Evolutionary conservation across 148 eudicot genomes (phyloP), one percentile per base, ranked within the genome.

Genomic region (Nepenthes mirabilis): DNA sequence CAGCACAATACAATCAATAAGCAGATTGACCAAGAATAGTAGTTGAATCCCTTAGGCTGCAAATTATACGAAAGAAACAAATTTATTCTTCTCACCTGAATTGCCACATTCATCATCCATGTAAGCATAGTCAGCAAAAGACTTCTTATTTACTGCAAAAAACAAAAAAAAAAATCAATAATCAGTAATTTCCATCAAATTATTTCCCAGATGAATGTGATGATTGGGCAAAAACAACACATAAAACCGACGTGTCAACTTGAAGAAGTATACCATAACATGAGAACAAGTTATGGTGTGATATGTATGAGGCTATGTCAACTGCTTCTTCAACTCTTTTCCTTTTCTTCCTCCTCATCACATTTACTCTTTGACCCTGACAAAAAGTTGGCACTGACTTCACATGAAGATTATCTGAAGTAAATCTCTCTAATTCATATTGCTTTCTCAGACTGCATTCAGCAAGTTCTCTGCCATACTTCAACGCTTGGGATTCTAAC

Each of bases 331-430:
- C 95, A 55, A 66, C 74, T 76, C 77, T 70, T 68, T 69, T 84
- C 76, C 95, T 75, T 69, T 73, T 88, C 76, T 77, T 84, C 73
- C 95, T 76, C 75, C 61, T 75, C 70, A 82, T 65, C 40, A 80
- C n/a, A 54, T 70, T 71, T 52, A 43, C 69, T 47, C 70, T 52
- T 54, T 59, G 72, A 54, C 65, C 70, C 34, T 62, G 63, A 56
- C 64, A 45, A 40, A 67, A 34, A 68, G 67, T 77, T 47, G 91
- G 88, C 47, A 56, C 14, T 23, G 79, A 75, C 73, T 79, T 88
- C 52, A 68, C 47, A 59, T 71, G 68, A 58, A 59, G 57, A 66
- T 70, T 83, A 62, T 78, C 76, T 33, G 73, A 33, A 14, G 61
- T 33, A 49, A 56, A 36, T 68, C 74, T 73, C 43, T 72, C 75